Base-by-base conservation (phyloP, 192 early-diverging fungal species). In the Coemansia sp. region DNA sequence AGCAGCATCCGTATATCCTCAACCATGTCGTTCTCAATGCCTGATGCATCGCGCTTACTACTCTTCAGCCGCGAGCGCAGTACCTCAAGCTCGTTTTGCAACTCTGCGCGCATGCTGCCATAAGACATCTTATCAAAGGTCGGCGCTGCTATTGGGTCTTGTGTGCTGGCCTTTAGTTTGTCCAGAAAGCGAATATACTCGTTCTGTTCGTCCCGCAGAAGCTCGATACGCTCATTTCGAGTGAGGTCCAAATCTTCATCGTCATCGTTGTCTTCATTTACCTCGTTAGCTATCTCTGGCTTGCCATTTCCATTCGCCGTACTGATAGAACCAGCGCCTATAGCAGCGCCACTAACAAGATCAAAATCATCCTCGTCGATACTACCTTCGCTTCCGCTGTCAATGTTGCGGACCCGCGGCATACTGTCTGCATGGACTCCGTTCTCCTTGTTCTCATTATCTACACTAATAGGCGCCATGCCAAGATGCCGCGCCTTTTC, bases 1-100 rank as follows among this genome's bases (percentile, higher is more conserved):
- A 98, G 81, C 17, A 99, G 76, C 68, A 90, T 85, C 70, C 95
- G 77, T 3, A 85, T 70, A 56, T 86, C 85, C 17, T 77, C 72
- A 0, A 81, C 73, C 81, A 86, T 86, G 49, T 78, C 81, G 8
- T 59, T 38, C 39, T 74, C 72, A 16, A 83, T 16, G 5, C 68
- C 72, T 2, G 76, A 71, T 12, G 82, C 76, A 37, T 76, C 71
- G 0, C 82, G 76, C 58, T 59, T 44, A 50, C 45, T 75, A 45
- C 74, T 60, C 13, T 69, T 71, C 61, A 83, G 64, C 8, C 70
- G 75, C 58, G 69, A 17, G 5, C 75, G 61, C 72, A 77, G 59
- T 13, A 64, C 45, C 42, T 69, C 65, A 48, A 75, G 51, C 67
- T 83, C 75, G 10, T 20, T 63, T 49, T 75, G 62, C 14, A 83